Evolutionary conservation across 352 stramenopile genomes (phyloP), one percentile per base, ranked within the genome.

Genomic region (Globisporangium paddicum): DNA sequence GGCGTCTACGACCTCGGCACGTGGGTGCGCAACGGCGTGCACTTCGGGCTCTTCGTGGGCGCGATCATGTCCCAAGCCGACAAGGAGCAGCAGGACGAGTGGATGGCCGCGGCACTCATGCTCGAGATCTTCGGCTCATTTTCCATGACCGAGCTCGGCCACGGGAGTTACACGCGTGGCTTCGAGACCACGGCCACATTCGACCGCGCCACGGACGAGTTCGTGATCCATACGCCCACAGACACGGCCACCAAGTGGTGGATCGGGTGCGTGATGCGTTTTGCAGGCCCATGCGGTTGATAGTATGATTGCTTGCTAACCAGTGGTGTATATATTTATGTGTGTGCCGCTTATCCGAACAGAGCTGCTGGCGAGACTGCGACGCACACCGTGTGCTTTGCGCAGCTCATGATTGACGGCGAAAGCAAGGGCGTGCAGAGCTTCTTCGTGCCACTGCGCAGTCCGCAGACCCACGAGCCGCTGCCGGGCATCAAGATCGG

Each of bases 141-240:
- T 62, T 77, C 75, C 16, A 93, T 96, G 84, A 97, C 91, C 16
- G 91, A 98, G 72, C 79, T 98, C n/a, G 91, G 91, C 32, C 91
- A 97, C 58, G 91, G 90, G 45, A 93, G 75, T 53, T 90, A 95
- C 68, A 86, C 84, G 37, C 71, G 75, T 30, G 81, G 80, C 13
- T 83, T 99, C 47, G 91, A 98, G 78, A 99, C 97, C 2, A 99
- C 94, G 4, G 96, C 96, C 26, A 98, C 90, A 10, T 99, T 96
- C 73, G 61, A 97, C 30, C 77, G 75, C 18, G 78, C 89, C 35
- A 86, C 69, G 1, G 82, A 98, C 58, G 91, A 96, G 69, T 99
- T 96, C 56, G 79, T 97, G 35, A 96, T 99, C 57, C 72, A 99
- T 73, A 96, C 92, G 28, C 96, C 96, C 0, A 98, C 94, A 10